Evolutionary conservation across 345 rosid genomes (phyloP), one percentile per base, ranked within the genome.

Genomic region (Citrus reticulata): DNA sequence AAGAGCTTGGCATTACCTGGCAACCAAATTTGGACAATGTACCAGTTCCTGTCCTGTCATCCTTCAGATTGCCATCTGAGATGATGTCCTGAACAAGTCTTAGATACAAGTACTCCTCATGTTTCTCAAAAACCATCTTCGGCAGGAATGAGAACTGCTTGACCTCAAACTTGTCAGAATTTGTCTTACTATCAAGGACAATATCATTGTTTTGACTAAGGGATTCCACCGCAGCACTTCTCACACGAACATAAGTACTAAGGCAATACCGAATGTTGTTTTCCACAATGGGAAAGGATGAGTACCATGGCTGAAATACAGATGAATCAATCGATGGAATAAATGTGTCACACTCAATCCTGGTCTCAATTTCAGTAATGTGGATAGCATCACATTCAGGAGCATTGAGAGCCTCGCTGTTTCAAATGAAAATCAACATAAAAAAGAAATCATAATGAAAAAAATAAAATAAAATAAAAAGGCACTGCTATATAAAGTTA

Each of bases 331-430:
- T 74, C 8, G 81, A n/a, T 10, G 99, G 93, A 69, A 97, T 90
- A 85, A 91, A 94, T 42, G 98, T 94, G 85, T 97, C 98, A 78
- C 98, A 94, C 7, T 92, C 96, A 75, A 93, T 63, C 83, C 77
- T 85, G 55, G 86, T 81, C 84, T 93, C 88, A 79, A 97, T 91
- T 85, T 94, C 98, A 10, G 98, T 94, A 51, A 93, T 72, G 83
- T 97, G 98, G 66, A 93, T 87, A 68, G 96, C 98, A 81, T 94
- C 96, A 79, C 99, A 97, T 73, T 82, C 88, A 63, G 93, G 89
- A 1, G 85, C 89, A 85, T 93, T 93, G 75, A 97, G 88, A 34
- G 91, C 79, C 54, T 94, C 98, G 89, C 98, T 97, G 86, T 77
- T 88, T 60, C 61, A 81, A 49, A 79, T 69, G 57, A 80, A 49